Conservation (phyloP, 2,329 filamentous ascomycete genomes). For the Nemania abortiva region DNA sequence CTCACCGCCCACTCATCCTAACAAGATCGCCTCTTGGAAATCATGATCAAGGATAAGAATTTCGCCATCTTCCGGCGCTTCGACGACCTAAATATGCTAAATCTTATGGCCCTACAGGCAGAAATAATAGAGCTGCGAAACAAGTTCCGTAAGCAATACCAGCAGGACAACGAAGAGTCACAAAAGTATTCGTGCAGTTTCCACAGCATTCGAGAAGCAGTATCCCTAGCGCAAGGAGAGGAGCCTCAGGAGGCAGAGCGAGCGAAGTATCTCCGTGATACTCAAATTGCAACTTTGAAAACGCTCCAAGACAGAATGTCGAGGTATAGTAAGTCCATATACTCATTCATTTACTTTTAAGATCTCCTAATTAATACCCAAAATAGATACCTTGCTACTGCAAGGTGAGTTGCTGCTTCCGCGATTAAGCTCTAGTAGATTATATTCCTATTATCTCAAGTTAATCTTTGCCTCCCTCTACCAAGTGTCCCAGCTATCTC, state of each 20-base stretch:
- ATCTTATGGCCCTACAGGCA: not conserved
- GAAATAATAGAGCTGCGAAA: constrained; percentile 8
- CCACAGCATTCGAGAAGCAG: not conserved
- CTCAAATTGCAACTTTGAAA: no score
- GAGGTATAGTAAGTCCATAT: no score
- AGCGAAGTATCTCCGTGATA: no score
- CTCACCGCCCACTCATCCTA: no score
- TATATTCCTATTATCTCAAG: no score
- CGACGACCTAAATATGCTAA: constrained; percentile 7
- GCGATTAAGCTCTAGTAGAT: not conserved
- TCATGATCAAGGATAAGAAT: constrained; percentile 4
- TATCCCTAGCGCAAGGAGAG: no score
- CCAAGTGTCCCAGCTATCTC: constrained; percentile 6
- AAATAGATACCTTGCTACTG: no score
- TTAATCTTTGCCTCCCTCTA: not conserved
- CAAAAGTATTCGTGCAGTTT: not conserved
- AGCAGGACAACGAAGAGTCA: not conserved
- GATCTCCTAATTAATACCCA: no score
- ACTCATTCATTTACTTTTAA: no score
- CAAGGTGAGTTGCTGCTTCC: not conserved
- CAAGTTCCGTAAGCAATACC: not conserved
- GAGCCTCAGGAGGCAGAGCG: no score
- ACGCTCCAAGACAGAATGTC: no score
- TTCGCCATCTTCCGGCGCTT: constrained; percentile 6
- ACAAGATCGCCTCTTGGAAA: not conserved